Percentiles rank a stretch among this genome's conserved stretches.
phyloP scores from a whole-genome alignment of 306 rosid species.

The Lablab purpureus region DNA sequence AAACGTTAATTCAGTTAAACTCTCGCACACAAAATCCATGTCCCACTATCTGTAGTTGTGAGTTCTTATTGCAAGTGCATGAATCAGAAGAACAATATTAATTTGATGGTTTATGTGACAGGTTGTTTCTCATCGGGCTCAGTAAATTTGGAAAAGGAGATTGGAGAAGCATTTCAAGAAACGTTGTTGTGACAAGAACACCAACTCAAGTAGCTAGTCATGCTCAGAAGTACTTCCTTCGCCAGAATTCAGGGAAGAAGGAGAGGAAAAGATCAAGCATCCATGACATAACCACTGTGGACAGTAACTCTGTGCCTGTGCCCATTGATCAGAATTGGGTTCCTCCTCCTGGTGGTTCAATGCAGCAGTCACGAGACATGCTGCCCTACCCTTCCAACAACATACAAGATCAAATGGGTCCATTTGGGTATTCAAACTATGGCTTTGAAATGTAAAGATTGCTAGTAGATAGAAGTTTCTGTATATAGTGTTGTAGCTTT shows the following conservation, averaged over 20 bases:
- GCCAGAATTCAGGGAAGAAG: constrained; percentile 73
- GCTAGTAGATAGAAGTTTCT: not conserved
- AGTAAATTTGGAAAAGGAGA: constrained; percentile 84
- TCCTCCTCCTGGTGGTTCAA: constrained; percentile 51
- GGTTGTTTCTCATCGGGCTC: constrained; percentile 79
- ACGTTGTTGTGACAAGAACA: constrained; percentile 84
- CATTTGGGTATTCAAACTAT: constrained; percentile 53
- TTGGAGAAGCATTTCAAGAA: constrained; percentile 97
- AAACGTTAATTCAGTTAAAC: not conserved
- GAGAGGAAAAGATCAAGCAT: constrained; percentile 95
- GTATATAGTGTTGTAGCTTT: constrained; percentile 37
- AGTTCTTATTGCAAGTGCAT: not conserved
- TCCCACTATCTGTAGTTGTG: not conserved
- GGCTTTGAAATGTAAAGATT: constrained; percentile 45
- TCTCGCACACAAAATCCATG: not conserved
- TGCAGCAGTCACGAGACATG: constrained; percentile 45
- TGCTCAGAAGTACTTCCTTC: constrained; percentile 90
- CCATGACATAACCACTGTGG: constrained; percentile 87
- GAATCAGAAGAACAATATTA: not conserved
- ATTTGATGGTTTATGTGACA: constrained; percentile 39
- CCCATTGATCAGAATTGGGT: constrained; percentile 66
- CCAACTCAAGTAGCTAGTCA: constrained; percentile 98
- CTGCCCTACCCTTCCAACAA: constrained; percentile 46
- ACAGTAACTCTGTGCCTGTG: constrained; percentile 45
- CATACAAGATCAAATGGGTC: constrained; percentile 42